Conservation (phyloP, 2,329 filamentous ascomycete species). For the Rhynchosporium secalis region DNA sequence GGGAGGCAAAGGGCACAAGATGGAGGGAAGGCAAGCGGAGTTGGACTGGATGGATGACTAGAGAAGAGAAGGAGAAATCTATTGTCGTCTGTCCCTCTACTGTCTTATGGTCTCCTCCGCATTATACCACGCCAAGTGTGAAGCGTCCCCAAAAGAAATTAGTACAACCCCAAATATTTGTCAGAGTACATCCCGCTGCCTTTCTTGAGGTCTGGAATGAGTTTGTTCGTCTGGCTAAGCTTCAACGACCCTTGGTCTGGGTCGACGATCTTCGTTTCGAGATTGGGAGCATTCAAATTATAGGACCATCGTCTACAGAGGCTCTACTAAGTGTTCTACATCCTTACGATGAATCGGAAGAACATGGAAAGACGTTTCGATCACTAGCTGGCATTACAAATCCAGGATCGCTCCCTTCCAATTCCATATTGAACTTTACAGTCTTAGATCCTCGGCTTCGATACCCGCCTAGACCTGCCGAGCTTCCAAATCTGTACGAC, state of each 20-base stretch:
- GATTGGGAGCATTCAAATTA: constrained; percentile 69
- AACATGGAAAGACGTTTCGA: constrained; percentile 51
- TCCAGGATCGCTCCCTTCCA: constrained; percentile 66
- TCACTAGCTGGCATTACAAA: constrained; percentile 62
- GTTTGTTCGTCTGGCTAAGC: constrained; percentile 57
- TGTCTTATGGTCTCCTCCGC: constrained; percentile 66
- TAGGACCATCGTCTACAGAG: constrained; percentile 77
- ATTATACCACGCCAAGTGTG: constrained; percentile 26
- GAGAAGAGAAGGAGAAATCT: constrained; percentile 53
- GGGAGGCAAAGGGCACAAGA: constrained; percentile 63
- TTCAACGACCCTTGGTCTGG: constrained; percentile 59
- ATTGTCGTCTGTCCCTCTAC: constrained; percentile 70
- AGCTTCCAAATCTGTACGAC: constrained; percentile 43
- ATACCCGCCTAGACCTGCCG: constrained; percentile 66
- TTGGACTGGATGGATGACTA: constrained; percentile 58
- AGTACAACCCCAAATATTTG: constrained; percentile 52
- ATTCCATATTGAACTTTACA: constrained; percentile 70
- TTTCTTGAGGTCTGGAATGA: constrained; percentile 68
- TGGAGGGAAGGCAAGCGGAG: constrained; percentile 67
- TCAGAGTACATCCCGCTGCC: constrained; percentile 81
- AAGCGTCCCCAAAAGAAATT: constrained; percentile 43
- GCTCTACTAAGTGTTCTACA: constrained; percentile 69
- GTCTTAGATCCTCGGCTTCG: constrained; percentile 77
- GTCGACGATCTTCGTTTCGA: constrained; percentile 70
- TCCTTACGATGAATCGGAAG: constrained; percentile 44